These are phyloP conservation scores for Tolypocladium pustulatum DNA, from an alignment of 2,329 filamentous ascomycete species.

Conservation along the genomic window DNA sequence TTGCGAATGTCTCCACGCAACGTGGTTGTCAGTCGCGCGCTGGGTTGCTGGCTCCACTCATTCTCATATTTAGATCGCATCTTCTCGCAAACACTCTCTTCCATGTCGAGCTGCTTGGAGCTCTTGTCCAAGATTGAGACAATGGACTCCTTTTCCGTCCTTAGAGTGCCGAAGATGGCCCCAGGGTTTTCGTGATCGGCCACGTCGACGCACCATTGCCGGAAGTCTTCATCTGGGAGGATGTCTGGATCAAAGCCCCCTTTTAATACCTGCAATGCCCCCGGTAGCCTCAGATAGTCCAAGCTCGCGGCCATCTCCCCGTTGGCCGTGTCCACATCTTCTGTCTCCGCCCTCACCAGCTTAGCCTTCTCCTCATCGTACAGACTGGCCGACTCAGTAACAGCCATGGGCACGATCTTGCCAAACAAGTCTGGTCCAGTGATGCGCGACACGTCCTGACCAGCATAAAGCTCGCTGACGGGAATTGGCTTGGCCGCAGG, in stretches of 20 bases:
- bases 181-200: constrained; percentile 74
- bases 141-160: constrained; percentile 67
- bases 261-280: constrained; percentile 82
- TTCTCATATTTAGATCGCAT: constrained; percentile 95
- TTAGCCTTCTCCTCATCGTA: constrained; percentile 99
- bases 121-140: constrained; percentile 64
- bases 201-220: constrained; percentile 88
- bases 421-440: constrained; percentile 95
- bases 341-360: constrained; percentile 82
- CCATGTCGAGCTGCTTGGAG: constrained; percentile 85
- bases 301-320: constrained; percentile 92
- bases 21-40: constrained; percentile 78
- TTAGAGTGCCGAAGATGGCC: constrained; percentile 68
- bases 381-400: constrained; percentile 91
- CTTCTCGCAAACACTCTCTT: constrained; percentile 97
- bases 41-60: constrained; percentile 97
- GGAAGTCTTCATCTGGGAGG: constrained; percentile 80
- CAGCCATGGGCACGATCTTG: constrained; percentile 90
- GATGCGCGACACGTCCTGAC: constrained; percentile 93
- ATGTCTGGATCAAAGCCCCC: constrained; percentile 87
- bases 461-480: constrained; percentile 91
- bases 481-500: constrained; percentile 95
- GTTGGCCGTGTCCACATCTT: constrained; percentile 85
- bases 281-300: constrained; percentile 85
- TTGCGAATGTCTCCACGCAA: constrained; percentile 77